Evolutionary conservation across 176 grass and related monocot species (phyloP), one percentile per base, ranked within the genome.

Genomic region (Bromus sterilis): DNA sequence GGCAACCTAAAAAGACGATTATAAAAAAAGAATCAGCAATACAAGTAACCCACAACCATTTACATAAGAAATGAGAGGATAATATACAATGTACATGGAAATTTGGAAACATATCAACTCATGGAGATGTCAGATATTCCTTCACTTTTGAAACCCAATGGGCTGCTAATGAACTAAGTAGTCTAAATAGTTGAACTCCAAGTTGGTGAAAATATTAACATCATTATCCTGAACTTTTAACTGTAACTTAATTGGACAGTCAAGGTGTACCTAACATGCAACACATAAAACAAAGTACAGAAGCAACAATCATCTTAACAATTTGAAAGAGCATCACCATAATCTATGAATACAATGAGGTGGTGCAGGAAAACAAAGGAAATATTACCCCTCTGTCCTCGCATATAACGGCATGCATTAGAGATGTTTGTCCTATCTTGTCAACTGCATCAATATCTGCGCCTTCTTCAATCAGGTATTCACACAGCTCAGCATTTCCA

Each of bases 381-480:
- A 70, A 49, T 21, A 26, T 31, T 86, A 99, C 96, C 93, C 87
- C 90, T 81, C 88, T 88, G 64, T 95, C 73, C 60, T 95, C 71
- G 55, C 86, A 99, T 84, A 99, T 85, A 63, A 99, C 91, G 7
- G 87, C 91, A 84, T 95, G 81, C 82, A 91, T 93, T 21, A 98
- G 82, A 82, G 95, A 86, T 40, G 96, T 88, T 62, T 94, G 93
- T 31, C 90, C 90, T 49, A 68, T 81, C 80, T 74, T 90, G 67
- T 99, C 96, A 88, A 75, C 69, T 41, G 83, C 84, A 88, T 99
- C 93, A 53, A 99, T 40, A 35, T 93, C 91, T 18, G 96, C 93
- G n/a, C 93, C 96, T 95, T 99, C 96, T 89, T 99, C 96, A 33
- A 99, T 86, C 80, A 99, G 82, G 31, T 82, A 86, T 76, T 99